Evolutionary conservation across 1,284 basidiomycete genomes (phyloP), one percentile per base, ranked within the genome.

Genomic region (Ustilago tritici): DNA sequence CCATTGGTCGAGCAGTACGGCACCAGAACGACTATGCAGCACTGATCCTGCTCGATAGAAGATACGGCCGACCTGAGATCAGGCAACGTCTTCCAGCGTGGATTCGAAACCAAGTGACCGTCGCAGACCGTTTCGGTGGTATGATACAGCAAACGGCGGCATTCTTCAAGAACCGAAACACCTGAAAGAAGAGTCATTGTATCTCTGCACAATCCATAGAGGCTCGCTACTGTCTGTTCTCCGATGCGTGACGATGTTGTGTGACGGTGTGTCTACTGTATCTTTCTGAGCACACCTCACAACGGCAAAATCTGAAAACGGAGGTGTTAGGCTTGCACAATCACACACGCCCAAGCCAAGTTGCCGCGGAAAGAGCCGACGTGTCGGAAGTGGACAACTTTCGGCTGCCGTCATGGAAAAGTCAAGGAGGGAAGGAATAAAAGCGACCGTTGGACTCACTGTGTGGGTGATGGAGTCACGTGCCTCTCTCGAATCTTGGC

Each of bases 111-210:
- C 89, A 90, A 41, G 87, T 94, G 19, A 85, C 88, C 36, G 88
- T 91, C 1, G 88, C 92, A 17, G 89, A 92, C 14, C 89, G 89
- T 10, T 98, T 95, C 87, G 92, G 92, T 7, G 90, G 90, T 65
- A 90, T 90, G 2, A 90, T 95, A 72, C 91, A 90, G 79, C 89
- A 90, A 61, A 86, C 95, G 2, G 83, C 78, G 12, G 65, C 62
- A 4, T 83, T 83, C 62, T 84, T 80, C 65, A 78, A 73, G 28
- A 56, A 61, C 17, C 60, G 59, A 34, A 73, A 73, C 19, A 17
- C 28, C 15, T 60, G 34, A 54, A 17, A 35, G 17, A 35, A 17
- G 10, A 19, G 23, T 31, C 31, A 4, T 14, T 50, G 14, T 17
- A 8, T 31, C 28, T 32, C 12, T 32, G 23, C 28, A 32, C 8